Base-by-base conservation (phyloP, 1,139 yeast species). In the Arxiozyma heterogenica region DNA sequence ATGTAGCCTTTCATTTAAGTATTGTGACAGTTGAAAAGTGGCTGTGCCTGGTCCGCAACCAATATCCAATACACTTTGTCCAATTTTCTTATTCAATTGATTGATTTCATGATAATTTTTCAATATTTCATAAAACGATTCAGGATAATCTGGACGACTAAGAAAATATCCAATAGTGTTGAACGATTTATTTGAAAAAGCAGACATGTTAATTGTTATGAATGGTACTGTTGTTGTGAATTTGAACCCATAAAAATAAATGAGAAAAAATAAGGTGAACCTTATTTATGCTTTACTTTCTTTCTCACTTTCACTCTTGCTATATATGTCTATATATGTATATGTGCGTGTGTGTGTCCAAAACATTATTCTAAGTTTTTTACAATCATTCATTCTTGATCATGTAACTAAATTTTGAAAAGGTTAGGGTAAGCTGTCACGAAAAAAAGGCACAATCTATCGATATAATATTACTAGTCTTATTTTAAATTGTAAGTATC, bases 21-120 rank as follows among this genome's bases (percentile, higher is more conserved):
- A 53, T 1, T 74, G 59, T 1, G 76, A 64, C 55, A 86, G 66
- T 49, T 82, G 80, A 57, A 77, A 73, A 0, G 94, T 78, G 0
- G 86, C 93, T 58, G 83, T 83, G 0, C 96, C 96, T 0, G 96
- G 84, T 8, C 96, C 96, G 65, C 90, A 83, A 0, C 96, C 96
- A 20, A 86, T 72, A 68, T 89, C 96, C 8, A 87, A 66, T 1
- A 52, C 34, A 25, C 48, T 34, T 12, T 39, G 46, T 6, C 25
- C 45, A 4, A 11, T n/a, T 12, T 22, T 23, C 3, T 42, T 27
- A 9, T 17, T 11, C 21, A 5, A 8, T 4, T n/a, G 41, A 15
- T 41, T 54, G n/a, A 72, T 71, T 9, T 59, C 51, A 54, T 76
- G 78, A 59, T 77, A 81, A 1, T 64, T 55, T 7, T 68, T 58